Evolutionary conservation across 2,329 filamentous ascomycete genomes (phyloP), one percentile per base, ranked within the genome.

Genomic region (Mycosphaerella sp.): DNA sequence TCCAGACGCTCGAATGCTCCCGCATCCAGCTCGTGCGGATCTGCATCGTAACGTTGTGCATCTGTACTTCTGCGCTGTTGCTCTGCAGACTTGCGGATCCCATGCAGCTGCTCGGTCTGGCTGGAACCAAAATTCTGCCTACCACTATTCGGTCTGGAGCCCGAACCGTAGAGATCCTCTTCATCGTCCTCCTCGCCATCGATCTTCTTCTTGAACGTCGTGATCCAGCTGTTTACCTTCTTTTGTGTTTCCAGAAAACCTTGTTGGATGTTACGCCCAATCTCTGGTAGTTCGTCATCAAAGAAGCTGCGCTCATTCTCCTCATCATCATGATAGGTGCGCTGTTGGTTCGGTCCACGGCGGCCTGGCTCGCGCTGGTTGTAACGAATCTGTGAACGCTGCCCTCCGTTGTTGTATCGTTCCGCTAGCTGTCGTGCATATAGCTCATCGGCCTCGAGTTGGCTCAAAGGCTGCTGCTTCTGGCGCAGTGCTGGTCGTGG

Each of bases 211-310:
- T 88, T 93, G 67, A 98, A 76, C 57, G 83, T 89, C 44, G 81
- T 86, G 62, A 98, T 89, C 90, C 91, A 97, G 44, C 81, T 80
- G 72, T 95, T 97, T 62, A 98, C 87, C 66, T 87, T 94, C 49
- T 81, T 84, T 72, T 97, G 93, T 1, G 93, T 97, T 66, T 98
- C 90, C 49, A 89, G 65, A 71, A 98, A 98, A 3, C 93, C 93
- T 72, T 97, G 94, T 66, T 85, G 86, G 61, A 98, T 80, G 64
- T 94, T 96, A 67, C 95, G 89, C 59, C 84, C 85, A 66, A 98
- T 96, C 44, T 91, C 83, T 1, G 93, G 91, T 12, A 98, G 79
- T 61, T 98, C 93, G 63, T 98, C 93, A 62, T 98, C 93, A 61
- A 97, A 81, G 70, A 98, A 98, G 73, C 82, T 96, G 64, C 86